These are phyloP conservation scores for Salix suchowensis DNA, from an alignment of 345 rosid species.

Conservation along the genomic window DNA sequence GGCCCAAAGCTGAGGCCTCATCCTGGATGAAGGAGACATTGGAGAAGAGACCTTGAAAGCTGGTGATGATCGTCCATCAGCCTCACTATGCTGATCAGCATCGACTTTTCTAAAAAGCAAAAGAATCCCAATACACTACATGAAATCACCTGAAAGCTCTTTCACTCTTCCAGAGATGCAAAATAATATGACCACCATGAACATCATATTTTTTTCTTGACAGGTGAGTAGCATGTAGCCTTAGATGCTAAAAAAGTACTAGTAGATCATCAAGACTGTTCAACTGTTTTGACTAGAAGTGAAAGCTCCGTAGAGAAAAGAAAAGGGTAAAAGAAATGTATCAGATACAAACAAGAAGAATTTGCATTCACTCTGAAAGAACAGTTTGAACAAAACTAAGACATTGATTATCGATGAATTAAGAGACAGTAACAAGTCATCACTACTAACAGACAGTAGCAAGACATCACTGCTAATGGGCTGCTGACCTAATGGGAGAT, in stretches of 20 bases:
- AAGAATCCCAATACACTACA: conserved; percentile 1
- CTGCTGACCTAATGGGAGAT: conserved; percentile 55
- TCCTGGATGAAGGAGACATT: conserved; percentile 34
- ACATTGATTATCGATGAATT: neutral
- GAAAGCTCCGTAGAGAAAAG: neutral
- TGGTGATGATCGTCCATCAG: conserved; percentile 29
- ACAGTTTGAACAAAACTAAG: neutral
- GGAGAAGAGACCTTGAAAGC: conserved; percentile 41
- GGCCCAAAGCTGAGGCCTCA: conserved; percentile 63
- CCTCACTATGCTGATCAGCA: conserved; percentile 39
- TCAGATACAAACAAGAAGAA: neutral
- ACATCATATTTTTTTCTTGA: neutral
- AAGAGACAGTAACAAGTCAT: neutral
- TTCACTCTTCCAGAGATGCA: neutral
- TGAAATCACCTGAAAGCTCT: neutral
- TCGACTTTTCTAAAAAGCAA: conserved; percentile 41
- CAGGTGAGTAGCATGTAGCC: no score
- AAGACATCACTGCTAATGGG: neutral
- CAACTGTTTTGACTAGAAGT: neutral
- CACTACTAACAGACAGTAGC: neutral
- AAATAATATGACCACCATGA: neutral
- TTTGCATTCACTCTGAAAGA: neutral
- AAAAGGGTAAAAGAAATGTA: neutral
- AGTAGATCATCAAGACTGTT: neutral
- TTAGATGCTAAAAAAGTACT: neutral